phyloP scores from a whole-genome alignment of 306 rosid genomes.

The Castanopsis chinensis region DNA sequence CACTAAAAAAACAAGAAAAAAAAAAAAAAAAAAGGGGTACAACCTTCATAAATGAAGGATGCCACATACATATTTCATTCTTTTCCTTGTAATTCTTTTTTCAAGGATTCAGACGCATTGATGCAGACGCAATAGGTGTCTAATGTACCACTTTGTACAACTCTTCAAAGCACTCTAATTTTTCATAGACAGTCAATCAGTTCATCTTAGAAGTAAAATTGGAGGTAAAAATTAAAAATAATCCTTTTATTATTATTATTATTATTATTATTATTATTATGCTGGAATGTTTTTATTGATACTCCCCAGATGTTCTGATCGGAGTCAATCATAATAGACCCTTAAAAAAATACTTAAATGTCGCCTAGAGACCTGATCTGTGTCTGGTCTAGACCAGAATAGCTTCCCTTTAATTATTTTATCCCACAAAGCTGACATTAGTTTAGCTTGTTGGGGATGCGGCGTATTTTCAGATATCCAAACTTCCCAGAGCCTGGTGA shows the following conservation, averaged over 20 bases:
- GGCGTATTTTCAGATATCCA: constrained; percentile 67
- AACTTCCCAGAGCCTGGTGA: constrained; percentile 93
- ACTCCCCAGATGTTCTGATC: background rate
- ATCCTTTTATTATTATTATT: too few species aligned
- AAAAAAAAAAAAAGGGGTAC: too few species aligned
- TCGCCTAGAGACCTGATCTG: background rate
- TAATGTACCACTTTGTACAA: too few species aligned
- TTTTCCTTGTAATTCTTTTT: too few species aligned
- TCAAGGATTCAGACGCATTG: too few species aligned
- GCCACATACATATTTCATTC: too few species aligned
- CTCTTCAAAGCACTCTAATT: too few species aligned
- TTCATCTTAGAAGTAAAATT: background rate
- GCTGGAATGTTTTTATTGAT: background rate
- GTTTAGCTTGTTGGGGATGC: constrained; percentile 15
- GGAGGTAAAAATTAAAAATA: background rate
- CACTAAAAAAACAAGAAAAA: too few species aligned
- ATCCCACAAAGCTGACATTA: background rate
- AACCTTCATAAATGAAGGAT: too few species aligned
- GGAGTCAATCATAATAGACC: background rate
- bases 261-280: background rate
- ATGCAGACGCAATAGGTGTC: too few species aligned
- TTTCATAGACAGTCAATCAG: too few species aligned
- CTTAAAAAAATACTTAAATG: background rate
- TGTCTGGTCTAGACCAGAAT: background rate
- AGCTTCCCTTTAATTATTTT: background rate